phyloP scores from a whole-genome alignment of 495 filamentous ascomycete genomes.

The Neurospora sp. region DNA sequence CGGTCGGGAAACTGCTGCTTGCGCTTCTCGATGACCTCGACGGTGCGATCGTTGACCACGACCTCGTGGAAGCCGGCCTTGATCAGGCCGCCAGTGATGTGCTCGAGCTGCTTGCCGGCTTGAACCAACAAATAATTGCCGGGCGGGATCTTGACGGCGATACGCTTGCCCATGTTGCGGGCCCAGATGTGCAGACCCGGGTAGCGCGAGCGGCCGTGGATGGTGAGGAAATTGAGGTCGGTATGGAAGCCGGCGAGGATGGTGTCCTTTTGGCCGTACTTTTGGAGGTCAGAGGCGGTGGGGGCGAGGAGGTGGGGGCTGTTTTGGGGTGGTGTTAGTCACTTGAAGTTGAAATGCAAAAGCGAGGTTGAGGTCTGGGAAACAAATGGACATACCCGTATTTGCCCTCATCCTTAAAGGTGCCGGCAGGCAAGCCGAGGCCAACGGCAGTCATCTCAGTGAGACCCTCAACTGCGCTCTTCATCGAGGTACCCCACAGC shows the following conservation, averaged over 20 bases:
- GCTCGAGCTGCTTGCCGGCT: constrained; percentile 44
- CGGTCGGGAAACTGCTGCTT: constrained; percentile 25
- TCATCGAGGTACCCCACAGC: constrained; percentile 41
- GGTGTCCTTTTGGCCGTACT: constrained; percentile 36
- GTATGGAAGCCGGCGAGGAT: constrained; percentile 45
- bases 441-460: constrained; percentile 41
- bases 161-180: constrained; percentile 39
- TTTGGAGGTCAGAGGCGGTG: constrained; percentile 38
- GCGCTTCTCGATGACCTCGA: constrained; percentile 26
- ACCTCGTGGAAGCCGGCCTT: constrained; percentile 47
- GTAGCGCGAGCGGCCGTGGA: constrained; percentile 44
- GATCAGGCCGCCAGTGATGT: constrained; percentile 40
- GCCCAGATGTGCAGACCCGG: constrained; percentile 45
- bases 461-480: constrained; percentile 38
- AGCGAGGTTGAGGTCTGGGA: background rate
- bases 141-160: constrained; percentile 37
- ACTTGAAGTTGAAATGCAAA: background rate
- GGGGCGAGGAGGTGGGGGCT: constrained; percentile 43
- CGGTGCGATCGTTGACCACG: constrained; percentile 36
- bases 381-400: constrained; percentile 29
- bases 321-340: background rate
- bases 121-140: constrained; percentile 41
- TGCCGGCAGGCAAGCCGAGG: constrained; percentile 32
- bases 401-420: constrained; percentile 36
- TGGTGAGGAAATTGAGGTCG: constrained; percentile 45